These are phyloP conservation scores for Leavenworthia alabamica DNA, from an alignment of 345 rosid species.

Conservation along the genomic window DNA sequence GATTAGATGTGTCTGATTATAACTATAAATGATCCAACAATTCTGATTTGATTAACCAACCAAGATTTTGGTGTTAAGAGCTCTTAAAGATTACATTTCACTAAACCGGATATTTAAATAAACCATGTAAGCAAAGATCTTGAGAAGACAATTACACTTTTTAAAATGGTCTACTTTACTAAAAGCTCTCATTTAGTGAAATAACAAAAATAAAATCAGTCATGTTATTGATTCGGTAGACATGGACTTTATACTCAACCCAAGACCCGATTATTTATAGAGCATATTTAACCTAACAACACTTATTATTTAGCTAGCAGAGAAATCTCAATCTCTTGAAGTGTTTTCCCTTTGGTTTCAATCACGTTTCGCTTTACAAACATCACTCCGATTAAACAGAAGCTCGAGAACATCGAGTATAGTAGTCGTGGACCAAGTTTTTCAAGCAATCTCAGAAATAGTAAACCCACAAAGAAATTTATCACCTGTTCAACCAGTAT, in stretches of 20 bases:
- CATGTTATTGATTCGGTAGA: not conserved
- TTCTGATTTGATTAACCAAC: not conserved
- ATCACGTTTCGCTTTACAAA: constrained; percentile 77
- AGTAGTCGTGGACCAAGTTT: constrained; percentile 70
- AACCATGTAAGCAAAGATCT: not conserved
- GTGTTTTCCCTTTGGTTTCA: constrained; percentile 96
- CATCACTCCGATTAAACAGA: constrained; percentile 75
- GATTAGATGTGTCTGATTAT: not conserved
- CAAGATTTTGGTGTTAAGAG: not conserved
- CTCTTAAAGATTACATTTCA: not conserved
- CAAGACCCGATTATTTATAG: not conserved
- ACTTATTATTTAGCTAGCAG: constrained; percentile 44
- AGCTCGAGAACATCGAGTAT: constrained; percentile 66
- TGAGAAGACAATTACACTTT: not conserved
- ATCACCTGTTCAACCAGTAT: constrained; percentile 55
- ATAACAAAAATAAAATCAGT: not conserved
- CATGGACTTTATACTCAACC: not conserved
- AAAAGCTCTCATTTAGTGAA: not conserved
- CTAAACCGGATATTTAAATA: not conserved
- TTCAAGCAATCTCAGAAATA: constrained; percentile 79
- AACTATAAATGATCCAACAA: not conserved
- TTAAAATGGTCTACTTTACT: not conserved
- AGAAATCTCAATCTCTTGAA: constrained; percentile 95
- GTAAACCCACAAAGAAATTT: constrained; percentile 93
- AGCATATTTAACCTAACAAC: not conserved